Percentiles rank a stretch among this genome's conserved stretches.
Evolutionary conservation across 2,329 filamentous ascomycete species (phyloP).

Genomic region (Aureobasidium sp.): DNA sequence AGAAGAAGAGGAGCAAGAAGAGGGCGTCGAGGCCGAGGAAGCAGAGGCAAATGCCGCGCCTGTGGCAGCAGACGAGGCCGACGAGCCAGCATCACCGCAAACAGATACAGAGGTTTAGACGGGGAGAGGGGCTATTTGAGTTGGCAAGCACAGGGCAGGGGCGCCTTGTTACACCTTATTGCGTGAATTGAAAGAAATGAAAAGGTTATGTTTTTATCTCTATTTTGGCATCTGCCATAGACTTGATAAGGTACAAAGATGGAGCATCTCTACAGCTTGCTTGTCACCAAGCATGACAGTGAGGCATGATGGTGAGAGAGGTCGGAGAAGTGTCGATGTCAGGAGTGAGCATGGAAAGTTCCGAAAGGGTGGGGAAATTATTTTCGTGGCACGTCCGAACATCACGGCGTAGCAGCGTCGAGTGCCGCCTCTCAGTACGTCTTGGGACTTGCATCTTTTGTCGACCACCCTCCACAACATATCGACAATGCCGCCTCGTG

Average conservation of each 20-base stretch:
- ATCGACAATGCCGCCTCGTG: slow-evolving; percentile 12
- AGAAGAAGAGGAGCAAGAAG: slow-evolving; percentile 15
- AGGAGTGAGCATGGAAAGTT: not conserved
- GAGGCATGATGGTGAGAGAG: too few species aligned
- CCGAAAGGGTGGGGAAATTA: slow-evolving; percentile 9
- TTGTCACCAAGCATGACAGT: too few species aligned
- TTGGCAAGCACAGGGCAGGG: not conserved
- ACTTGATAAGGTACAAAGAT: too few species aligned
- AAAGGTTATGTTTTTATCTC: not conserved
- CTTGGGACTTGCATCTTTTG: not conserved
- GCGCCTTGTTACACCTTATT: not conserved
- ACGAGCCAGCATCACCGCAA: slow-evolving; percentile 15
- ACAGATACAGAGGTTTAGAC: slow-evolving; percentile 16
- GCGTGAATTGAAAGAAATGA: not conserved
- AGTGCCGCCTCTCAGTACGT: slow-evolving; percentile 1
- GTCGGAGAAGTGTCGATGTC: too few species aligned
- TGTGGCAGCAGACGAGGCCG: slow-evolving; percentile 8
- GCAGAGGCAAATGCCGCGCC: slow-evolving; percentile 10
- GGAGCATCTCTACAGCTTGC: too few species aligned
- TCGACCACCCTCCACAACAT: not conserved
- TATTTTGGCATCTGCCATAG: too few species aligned
- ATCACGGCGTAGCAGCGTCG: not conserved
- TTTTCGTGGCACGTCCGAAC: slow-evolving; percentile 11
- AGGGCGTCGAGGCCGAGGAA: slow-evolving; percentile 17
- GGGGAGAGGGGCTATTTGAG: not conserved